A percentile compares a stretch with the other conserved stretches of the same genome.
phyloP scores from a whole-genome alignment of 352 stramenopile genomes.

The Phytophthora kernoviae region DNA sequence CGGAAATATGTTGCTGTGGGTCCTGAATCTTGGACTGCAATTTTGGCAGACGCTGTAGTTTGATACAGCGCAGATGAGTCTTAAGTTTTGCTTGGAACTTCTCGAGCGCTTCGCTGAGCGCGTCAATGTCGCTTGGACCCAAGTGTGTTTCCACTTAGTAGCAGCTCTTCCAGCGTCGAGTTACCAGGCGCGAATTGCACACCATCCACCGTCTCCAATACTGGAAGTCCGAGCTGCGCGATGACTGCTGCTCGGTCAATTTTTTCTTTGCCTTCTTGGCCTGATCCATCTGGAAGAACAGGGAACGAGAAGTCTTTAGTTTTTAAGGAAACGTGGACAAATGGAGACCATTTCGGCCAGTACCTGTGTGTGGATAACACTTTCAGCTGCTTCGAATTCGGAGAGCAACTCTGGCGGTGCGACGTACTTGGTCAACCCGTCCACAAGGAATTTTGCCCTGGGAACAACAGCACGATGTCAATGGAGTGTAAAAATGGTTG shows the following conservation, averaged over 20 bases:
- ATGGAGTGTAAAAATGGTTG: neutral
- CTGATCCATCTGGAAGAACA: conserved; percentile 52
- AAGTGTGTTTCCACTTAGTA: conserved; percentile 73
- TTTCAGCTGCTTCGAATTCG: conserved; percentile 64
- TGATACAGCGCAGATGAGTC: conserved; percentile 60
- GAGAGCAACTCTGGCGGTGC: conserved; percentile 56
- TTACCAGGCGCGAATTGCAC: conserved; percentile 67
- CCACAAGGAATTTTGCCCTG: conserved; percentile 43
- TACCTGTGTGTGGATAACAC: conserved; percentile 71
- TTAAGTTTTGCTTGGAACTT: conserved; percentile 49
- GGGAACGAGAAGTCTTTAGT: neutral
- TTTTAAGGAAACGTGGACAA: neutral
- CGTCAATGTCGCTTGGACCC: conserved; percentile 34
- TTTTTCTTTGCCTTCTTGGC: conserved; percentile 89
- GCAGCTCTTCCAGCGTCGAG: conserved; percentile 55
- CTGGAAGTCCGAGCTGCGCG: conserved; percentile 56
- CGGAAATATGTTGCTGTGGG: conserved; percentile 28
- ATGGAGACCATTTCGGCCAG: neutral
- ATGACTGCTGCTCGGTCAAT: conserved; percentile 58
- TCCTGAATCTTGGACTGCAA: conserved; percentile 12
- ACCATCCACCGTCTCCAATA: conserved; percentile 59
- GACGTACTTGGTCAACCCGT: conserved; percentile 56
- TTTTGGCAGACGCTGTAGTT: conserved; percentile 59
- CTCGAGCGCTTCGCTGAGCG: conserved; percentile 46
- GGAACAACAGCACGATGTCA: neutral